These are phyloP conservation scores for Trametes versicolor DNA, from an alignment of 1,284 basidiomycete species.

Conservation along the genomic window DNA sequence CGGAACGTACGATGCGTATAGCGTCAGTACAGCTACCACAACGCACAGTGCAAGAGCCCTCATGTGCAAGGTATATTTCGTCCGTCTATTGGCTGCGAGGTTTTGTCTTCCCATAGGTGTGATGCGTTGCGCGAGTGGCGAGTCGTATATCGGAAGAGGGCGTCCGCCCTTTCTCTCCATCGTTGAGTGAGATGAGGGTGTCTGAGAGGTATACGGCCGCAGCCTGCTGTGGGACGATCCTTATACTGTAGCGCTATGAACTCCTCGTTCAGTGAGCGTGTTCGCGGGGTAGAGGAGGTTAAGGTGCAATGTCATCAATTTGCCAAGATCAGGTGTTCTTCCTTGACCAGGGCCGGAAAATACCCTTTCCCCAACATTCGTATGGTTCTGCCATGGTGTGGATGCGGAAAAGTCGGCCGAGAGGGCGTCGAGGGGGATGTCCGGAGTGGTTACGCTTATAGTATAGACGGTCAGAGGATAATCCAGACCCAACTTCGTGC, in stretches of 20 bases:
- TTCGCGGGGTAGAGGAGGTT: constrained; percentile 6
- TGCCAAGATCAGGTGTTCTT: background rate
- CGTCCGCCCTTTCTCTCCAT: constrained; percentile 11
- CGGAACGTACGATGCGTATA: constrained; percentile 34
- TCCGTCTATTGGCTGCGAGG: no score
- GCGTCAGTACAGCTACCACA: constrained; percentile 32
- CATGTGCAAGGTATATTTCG: constrained; percentile 5
- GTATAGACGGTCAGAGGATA: no score
- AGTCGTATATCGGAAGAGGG: background rate
- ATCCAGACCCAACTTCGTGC: background rate
- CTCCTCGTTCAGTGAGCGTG: constrained; percentile 29
- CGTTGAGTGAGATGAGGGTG: background rate
- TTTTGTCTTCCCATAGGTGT: background rate
- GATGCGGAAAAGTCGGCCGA: background rate
- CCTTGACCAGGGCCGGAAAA: background rate
- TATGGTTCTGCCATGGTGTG: background rate
- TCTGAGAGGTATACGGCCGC: background rate
- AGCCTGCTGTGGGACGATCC: constrained; percentile 8
- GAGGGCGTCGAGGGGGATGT: background rate
- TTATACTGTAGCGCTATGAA: constrained; percentile 31
- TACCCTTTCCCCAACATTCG: background rate
- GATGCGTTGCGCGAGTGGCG: background rate
- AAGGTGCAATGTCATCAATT: background rate
- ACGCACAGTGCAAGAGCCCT: constrained; percentile 30
- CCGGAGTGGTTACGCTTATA: no score